Base-by-base conservation (phyloP, 2,329 filamentous ascomycete species). In the Leptographium flavum region DNA sequence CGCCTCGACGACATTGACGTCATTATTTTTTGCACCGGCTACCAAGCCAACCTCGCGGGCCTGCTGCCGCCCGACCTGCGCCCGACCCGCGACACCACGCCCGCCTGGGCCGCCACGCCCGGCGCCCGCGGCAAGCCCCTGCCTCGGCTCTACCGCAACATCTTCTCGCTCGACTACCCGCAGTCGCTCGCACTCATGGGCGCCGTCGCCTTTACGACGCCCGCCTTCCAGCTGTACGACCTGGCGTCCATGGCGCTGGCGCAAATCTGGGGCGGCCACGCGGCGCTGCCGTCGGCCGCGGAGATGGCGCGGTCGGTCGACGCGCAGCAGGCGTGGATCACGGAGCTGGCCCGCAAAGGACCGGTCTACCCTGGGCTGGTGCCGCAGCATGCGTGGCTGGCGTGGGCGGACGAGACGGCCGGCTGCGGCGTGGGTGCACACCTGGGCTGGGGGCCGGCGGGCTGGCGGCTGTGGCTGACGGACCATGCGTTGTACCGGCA, bases 11-110 rank as follows among this genome's bases (percentile, higher is more conserved):
- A 68, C 9, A 73, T 86, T 30, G 70, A 86, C 52, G 62, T 65
- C 19, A 66, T 86, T 0, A 67, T 86, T 17, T 55, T 86, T 8
- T 76, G 72, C n/a, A 85, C 81, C 0, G 81, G 81, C 0, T 85
- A 85, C 52, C 8, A 35, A 44, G 23, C 37, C 38, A 36, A 47
- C 25, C 27, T 47, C n/a, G 45, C 39, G 23, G 23, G 30, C 4
- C n/a, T 46, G n/a, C 40, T 49, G 13, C 40, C 43, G 17, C 36
- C 36, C 35, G 30, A 41, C 45, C 2, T 23, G n/a, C n/a, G n/a
- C n/a, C n/a, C 32, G 30, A 30, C 39, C 36, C 36, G 39, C 40
- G 59, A n/a, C n/a, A n/a, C n/a, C n/a, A n/a, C n/a, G n/a, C n/a
- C n/a, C 4, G 39, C 38, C 36, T 23, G 41, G 61, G 10, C 58